These are phyloP conservation scores for Penicillium psychrosexuale DNA, from an alignment of 2,329 filamentous ascomycete species.

Conservation along the genomic window DNA sequence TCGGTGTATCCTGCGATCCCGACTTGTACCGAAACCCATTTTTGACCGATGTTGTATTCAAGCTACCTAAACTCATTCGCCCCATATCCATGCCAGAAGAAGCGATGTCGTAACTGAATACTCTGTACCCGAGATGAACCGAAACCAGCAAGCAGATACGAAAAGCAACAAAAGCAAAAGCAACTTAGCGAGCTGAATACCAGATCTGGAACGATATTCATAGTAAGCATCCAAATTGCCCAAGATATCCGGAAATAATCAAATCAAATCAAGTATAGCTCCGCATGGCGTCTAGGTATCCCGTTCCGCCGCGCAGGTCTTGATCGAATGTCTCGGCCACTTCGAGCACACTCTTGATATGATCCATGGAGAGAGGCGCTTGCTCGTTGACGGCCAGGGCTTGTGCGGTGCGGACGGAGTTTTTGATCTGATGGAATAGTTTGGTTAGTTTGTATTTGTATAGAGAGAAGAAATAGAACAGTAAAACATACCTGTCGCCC, in stretches of 20 bases:
- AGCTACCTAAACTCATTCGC: neutral
- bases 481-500: slow-evolving; percentile 57
- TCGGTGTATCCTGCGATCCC: neutral
- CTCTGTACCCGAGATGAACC: neutral
- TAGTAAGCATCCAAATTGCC: neutral
- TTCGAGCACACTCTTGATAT: slow-evolving; percentile 78
- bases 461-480: neutral
- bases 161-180: neutral
- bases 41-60: neutral
- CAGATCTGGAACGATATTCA: neutral
- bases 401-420: slow-evolving; percentile 78
- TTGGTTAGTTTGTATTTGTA: neutral
- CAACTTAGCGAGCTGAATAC: neutral
- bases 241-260: neutral
- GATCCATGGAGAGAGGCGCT: slow-evolving; percentile 68
- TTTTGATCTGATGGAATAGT: slow-evolving; percentile 67
- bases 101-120: neutral
- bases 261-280: slow-evolving; percentile 55
- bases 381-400: slow-evolving; percentile 74
- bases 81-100: neutral
- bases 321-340: slow-evolving; percentile 79
- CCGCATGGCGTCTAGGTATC: slow-evolving; percentile 80
- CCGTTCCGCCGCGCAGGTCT: slow-evolving; percentile 75
- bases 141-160: neutral
- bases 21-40: neutral